phyloP scores from a whole-genome alignment of 2,329 filamentous ascomycete genomes.

The Fonsecaea monophora region DNA sequence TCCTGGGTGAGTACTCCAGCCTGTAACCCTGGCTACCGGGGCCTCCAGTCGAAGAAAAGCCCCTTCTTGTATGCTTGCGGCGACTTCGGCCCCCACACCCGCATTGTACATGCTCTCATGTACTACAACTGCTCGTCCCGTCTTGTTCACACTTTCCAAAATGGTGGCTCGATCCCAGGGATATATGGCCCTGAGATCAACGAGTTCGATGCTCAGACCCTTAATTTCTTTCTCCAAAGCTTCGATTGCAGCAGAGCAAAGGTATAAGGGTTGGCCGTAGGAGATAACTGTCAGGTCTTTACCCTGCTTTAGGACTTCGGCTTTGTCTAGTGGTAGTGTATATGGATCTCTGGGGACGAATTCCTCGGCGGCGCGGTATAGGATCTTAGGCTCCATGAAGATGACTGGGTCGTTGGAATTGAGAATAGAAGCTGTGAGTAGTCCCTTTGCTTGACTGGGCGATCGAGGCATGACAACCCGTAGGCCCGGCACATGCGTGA shows the following conservation, averaged over 20 bases:
- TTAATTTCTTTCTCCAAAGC: constrained; percentile 74
- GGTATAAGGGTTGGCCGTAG: constrained; percentile 89
- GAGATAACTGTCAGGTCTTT: constrained; percentile 83
- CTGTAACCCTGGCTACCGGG: constrained; percentile 81
- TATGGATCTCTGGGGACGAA: constrained; percentile 84
- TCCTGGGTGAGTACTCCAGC: constrained; percentile 87
- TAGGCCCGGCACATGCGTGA: constrained; percentile 85
- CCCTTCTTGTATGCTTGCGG: constrained; percentile 84
- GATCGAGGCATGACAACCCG: constrained; percentile 86
- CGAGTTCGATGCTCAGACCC: constrained; percentile 79
- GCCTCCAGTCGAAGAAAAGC: constrained; percentile 86
- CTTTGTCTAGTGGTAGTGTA: constrained; percentile 82
- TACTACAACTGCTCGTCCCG: constrained; percentile 83
- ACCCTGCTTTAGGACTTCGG: constrained; percentile 81
- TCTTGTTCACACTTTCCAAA: constrained; percentile 82
- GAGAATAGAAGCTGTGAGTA: constrained; percentile 77
- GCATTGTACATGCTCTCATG: constrained; percentile 93
- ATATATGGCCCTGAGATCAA: constrained; percentile 86
- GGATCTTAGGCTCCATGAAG: constrained; percentile 92
- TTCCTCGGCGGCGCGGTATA: constrained; percentile 90
- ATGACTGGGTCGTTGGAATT: constrained; percentile 82
- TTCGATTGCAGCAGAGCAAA: constrained; percentile 77
- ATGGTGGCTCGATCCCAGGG: constrained; percentile 88
- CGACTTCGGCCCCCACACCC: constrained; percentile 86
- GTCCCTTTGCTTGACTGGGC: constrained; percentile 85